These are phyloP conservation scores for Paraurostyla sp. DNA, from an alignment of 73 alveolate genomes.

Conservation along the genomic window DNA sequence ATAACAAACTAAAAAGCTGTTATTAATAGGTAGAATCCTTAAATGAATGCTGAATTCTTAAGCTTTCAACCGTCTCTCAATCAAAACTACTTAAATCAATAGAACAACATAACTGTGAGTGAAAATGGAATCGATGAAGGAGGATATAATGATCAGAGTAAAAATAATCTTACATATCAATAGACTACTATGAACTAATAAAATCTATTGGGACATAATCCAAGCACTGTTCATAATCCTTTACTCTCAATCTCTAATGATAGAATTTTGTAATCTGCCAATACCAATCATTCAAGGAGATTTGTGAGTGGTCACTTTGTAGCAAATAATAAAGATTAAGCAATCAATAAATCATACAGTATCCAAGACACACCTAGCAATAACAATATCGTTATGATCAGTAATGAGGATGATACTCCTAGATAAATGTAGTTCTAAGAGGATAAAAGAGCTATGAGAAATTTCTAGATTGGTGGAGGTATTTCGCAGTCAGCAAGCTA, in stretches of 20 bases:
- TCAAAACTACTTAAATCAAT: background rate
- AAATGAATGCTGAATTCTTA: background rate
- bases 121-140: background rate
- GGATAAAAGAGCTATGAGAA: too few relatives aligned
- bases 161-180: too few relatives aligned
- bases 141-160: background rate
- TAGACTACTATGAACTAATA: too few relatives aligned
- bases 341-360: constrained; percentile 7
- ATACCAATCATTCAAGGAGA: background rate
- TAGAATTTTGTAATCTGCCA: background rate
- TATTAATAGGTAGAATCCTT: background rate
- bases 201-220: background rate
- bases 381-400: too few relatives aligned
- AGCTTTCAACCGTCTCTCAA: constrained; percentile 17
- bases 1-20: background rate
- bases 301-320: too few relatives aligned
- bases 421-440: too few relatives aligned
- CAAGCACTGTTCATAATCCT: constrained; percentile 31
- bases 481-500: too few relatives aligned
- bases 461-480: too few relatives aligned
- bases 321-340: too few relatives aligned
- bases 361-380: too few relatives aligned
- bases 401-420: too few relatives aligned
- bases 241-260: constrained; percentile 14
- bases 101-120: background rate